Conservation (phyloP, 345 rosid species). For the Xanthoceras sorbifolium region DNA sequence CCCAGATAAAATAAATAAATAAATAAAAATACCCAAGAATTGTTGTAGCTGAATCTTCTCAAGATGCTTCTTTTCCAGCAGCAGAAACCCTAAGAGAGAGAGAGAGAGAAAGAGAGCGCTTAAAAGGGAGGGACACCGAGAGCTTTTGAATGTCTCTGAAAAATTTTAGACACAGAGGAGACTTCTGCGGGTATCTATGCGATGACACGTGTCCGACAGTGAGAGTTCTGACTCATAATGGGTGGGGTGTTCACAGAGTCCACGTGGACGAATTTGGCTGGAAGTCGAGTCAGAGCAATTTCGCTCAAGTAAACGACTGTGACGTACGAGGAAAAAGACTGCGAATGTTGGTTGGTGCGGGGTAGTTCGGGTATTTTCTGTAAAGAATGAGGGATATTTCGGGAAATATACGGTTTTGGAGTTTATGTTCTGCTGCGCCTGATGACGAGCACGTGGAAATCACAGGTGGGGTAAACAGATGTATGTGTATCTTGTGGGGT, state of each 20-base stretch:
- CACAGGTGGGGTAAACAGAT: background rate
- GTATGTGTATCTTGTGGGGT: no score
- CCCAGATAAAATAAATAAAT: background rate
- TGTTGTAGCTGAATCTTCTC: constrained; percentile 7
- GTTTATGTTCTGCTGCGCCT: no score
- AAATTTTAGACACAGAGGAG: constrained; percentile 12
- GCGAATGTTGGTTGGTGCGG: constrained; percentile 1
- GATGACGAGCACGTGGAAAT: background rate
- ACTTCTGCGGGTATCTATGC: constrained; percentile 15
- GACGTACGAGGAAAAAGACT: constrained; percentile 11
- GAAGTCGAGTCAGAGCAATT: background rate
- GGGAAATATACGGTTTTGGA: background rate
- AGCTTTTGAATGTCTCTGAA: constrained; percentile 19
- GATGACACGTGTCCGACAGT: constrained; percentile 21
- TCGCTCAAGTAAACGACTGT: constrained; percentile 20
- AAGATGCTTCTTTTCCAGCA: background rate
- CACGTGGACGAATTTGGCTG: constrained; percentile 27
- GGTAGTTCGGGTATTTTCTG: background rate
- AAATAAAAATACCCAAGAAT: background rate
- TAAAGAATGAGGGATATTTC: background rate
- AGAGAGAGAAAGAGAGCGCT: background rate
- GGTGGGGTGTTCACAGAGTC: background rate
- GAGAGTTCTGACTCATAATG: constrained; percentile 22
- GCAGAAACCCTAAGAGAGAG: constrained; percentile 22
- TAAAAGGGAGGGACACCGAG: constrained; percentile 22